A percentile compares a stretch with the other conserved stretches of the same genome.
Evolutionary conservation across 306 rosid genomes (phyloP).

Genomic region (Dalbergia cochinchinensis): DNA sequence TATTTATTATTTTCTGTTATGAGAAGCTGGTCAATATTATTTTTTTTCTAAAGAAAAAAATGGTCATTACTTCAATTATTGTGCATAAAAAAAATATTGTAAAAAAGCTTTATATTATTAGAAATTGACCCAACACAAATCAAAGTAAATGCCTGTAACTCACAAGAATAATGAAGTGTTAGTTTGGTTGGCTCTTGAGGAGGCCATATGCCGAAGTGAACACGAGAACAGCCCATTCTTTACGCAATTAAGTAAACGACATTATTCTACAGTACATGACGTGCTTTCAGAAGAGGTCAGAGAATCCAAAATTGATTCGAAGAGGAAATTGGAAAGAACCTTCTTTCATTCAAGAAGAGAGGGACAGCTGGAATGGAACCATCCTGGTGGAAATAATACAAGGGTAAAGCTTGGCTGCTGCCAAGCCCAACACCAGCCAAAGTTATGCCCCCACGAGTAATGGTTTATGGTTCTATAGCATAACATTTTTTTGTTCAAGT

Average conservation of each 20-base stretch:
- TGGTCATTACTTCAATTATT: too few relatives aligned
- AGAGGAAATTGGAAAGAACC: background rate
- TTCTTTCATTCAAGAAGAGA: background rate
- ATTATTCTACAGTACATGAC: background rate
- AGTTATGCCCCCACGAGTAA: background rate
- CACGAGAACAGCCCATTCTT: background rate
- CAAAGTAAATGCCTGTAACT: too few relatives aligned
- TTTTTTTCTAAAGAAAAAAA: too few relatives aligned
- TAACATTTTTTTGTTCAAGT: background rate
- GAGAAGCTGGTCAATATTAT: too few relatives aligned
- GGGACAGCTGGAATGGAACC: slow-evolving; percentile 12
- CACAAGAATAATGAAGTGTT: background rate
- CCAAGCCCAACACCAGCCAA: background rate
- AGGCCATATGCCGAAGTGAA: background rate
- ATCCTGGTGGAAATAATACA: background rate
- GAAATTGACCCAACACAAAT: too few relatives aligned
- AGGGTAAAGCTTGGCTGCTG: slow-evolving; percentile 12
- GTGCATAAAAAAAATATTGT: too few relatives aligned
- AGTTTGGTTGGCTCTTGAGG: background rate
- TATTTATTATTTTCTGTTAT: too few relatives aligned
- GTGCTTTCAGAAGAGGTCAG: background rate
- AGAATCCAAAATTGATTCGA: slow-evolving; percentile 7
- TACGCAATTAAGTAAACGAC: background rate
- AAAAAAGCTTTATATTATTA: too few relatives aligned
- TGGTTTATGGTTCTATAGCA: background rate